phyloP scores from a whole-genome alignment of 1,139 yeast genomes.

The Magnusiomyces magnusii region DNA sequence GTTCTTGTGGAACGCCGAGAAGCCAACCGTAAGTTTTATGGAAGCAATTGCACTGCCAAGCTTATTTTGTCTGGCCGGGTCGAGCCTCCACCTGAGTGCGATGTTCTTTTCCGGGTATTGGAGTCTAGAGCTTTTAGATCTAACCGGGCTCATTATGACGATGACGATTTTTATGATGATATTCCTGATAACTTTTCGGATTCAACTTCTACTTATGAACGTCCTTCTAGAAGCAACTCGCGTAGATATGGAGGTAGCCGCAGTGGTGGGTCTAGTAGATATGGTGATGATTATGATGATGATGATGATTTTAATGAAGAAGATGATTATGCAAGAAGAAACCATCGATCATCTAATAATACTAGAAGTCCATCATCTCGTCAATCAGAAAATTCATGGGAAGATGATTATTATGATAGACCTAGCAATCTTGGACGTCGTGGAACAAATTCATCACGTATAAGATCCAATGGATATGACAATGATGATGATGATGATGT shows the following conservation, averaged over 20 bases:
- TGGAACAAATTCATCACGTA: constrained; percentile 13
- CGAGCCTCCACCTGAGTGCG: constrained; percentile 92
- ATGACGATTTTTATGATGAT: constrained; percentile 60
- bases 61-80: constrained; percentile 75
- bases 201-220: constrained; percentile 16
- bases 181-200: constrained; percentile 48
- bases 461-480: constrained; percentile 55
- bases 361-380: background rate
- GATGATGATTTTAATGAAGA: constrained; percentile 30
- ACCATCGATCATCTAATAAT: constrained; percentile 17
- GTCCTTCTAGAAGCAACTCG: constrained; percentile 18
- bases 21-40: constrained; percentile 92
- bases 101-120: constrained; percentile 75
- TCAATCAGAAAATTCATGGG: constrained; percentile 11
- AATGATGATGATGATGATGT: constrained; percentile 70
- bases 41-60: constrained; percentile 78
- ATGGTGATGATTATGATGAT: constrained; percentile 32
- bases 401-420: constrained; percentile 13
- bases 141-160: constrained; percentile 44
- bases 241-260: constrained; percentile 30
- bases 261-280: background rate
- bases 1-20: constrained; percentile 93
- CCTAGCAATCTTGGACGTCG: constrained; percentile 5
- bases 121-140: constrained; percentile 73
- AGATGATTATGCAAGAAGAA: constrained; percentile 27